These are phyloP conservation scores for Sporothrix variecibatus DNA, from an alignment of 2,329 filamentous ascomycete species.

Conservation along the genomic window DNA sequence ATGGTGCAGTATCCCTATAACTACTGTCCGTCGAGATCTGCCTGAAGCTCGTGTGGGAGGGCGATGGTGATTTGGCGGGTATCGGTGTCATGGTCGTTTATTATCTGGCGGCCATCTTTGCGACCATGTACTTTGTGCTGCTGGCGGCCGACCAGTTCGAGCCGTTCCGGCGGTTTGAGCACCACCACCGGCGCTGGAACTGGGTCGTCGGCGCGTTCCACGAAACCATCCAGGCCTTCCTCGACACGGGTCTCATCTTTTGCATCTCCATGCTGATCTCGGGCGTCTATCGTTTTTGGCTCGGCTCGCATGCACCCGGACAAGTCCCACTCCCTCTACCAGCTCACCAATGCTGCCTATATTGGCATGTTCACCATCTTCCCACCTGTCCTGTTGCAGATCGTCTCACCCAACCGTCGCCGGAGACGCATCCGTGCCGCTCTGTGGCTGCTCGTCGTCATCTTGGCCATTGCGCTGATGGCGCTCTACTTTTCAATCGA, in stretches of 20 bases:
- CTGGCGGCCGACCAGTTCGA: slow-evolving; percentile 25
- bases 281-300: slow-evolving; percentile 29
- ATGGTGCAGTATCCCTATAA: slow-evolving; percentile 17
- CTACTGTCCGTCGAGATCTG: slow-evolving; percentile 25
- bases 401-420: slow-evolving; percentile 27
- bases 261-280: slow-evolving; percentile 29
- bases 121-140: slow-evolving; percentile 28
- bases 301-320: slow-evolving; percentile 26
- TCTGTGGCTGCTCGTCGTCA: slow-evolving; percentile 33
- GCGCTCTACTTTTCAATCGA: slow-evolving; percentile 29
- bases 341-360: slow-evolving; percentile 31
- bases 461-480: slow-evolving; percentile 29
- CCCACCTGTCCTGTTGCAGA: slow-evolving; percentile 31
- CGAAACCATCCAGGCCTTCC: slow-evolving; percentile 29
- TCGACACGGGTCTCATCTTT: slow-evolving; percentile 33
- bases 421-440: slow-evolving; percentile 29
- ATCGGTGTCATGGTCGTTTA: slow-evolving; percentile 33
- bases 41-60: slow-evolving; percentile 29
- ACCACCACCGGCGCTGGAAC: neutral
- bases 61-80: slow-evolving; percentile 33
- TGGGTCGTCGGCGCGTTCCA: slow-evolving; percentile 23
- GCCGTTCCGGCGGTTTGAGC: neutral
- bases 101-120: slow-evolving; percentile 28
- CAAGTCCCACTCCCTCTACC: slow-evolving; percentile 31
- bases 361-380: slow-evolving; percentile 33